Base-by-base conservation (phyloP, 2,329 filamentous ascomycete species). In the Trichoderma atroviride region DNA sequence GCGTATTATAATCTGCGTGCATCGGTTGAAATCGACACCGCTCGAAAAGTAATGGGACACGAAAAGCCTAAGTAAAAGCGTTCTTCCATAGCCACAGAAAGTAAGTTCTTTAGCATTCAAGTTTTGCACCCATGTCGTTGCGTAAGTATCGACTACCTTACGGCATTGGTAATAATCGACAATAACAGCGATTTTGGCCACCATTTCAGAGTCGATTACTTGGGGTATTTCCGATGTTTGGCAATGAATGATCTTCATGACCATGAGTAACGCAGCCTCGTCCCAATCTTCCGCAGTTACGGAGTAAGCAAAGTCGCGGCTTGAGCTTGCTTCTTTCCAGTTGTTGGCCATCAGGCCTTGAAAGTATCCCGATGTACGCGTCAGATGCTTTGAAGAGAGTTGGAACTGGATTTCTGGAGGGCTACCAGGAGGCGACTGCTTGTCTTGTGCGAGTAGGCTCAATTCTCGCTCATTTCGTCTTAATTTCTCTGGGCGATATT, bases 231-330 rank as follows among this genome's bases (percentile, higher is more conserved):
- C 76, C n/a, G 75, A 70, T 10, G 76, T 79, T 4, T 77, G 78
- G 52, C 80, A 76, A 72, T 86, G 84, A 11, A 86, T 74, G 10
- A 83, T 80, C 62, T 83, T 80, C 62, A 85, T 74, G 1, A 85
- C 60, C 22, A 81, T 79, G 7, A 78, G 74, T 2, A 85, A 76
- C 0, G 82, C 81, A 13, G 80, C 74, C 4, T 76, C 71, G 65
- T 85, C 79, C 62, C 78, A 76, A 14, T 61, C 40, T 14, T 68
- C 56, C n/a, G 62, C 56, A 7, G 19, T 53, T 16, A 70, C 7
- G 4, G 70, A 67, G 35, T 72, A 64, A 11, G 40, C 11, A 16
- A 40, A 61, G 2, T 19, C 57, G 7, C 40, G 6, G 16, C 52
- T 14, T 6, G 63, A 14, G 6, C 70, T 69, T 16, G 53, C 55